Percentiles rank a stretch among this genome's conserved stretches.
Evolutionary conservation across 768 basidiomycete genomes (phyloP).

Genomic region (Lactarius trivialis): DNA sequence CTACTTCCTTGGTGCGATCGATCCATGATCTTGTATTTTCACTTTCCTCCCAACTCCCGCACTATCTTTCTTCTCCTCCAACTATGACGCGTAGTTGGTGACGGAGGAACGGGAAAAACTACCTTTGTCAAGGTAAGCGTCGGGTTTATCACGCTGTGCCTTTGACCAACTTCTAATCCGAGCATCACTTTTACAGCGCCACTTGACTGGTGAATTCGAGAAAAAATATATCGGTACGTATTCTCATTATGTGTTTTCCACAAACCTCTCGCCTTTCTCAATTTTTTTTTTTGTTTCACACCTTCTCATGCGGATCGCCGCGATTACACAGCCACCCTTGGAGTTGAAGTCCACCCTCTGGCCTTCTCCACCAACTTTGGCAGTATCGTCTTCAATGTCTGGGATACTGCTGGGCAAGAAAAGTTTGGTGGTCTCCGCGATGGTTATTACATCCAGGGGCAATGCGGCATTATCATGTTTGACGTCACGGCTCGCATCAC

Average conservation of each 20-base stretch:
- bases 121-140: conserved; percentile 89
- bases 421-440: conserved; percentile 99
- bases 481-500: conserved; percentile 99
- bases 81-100: conserved; percentile 58
- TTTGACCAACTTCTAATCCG: conserved; percentile 56
- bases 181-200: conserved; percentile 52
- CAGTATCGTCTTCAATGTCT: conserved; percentile 98
- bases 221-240: conserved; percentile 96
- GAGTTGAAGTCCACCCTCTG: conserved; percentile 98
- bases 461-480: conserved; percentile 99
- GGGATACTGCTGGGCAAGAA: conserved; percentile 99
- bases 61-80: conserved; percentile 21
- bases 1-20: conserved; percentile 44
- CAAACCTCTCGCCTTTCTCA: not conserved
- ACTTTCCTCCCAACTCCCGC: conserved; percentile 19
- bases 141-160: conserved; percentile 19
- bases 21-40: conserved; percentile 31
- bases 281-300: not conserved
- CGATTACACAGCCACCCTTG: conserved; percentile 75
- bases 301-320: conserved; percentile 19
- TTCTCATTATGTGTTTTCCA: conserved; percentile 1
- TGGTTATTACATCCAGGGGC: conserved; percentile 95
- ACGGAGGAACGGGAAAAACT: conserved; percentile 96
- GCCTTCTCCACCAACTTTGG: conserved; percentile 97
- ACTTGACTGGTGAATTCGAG: conserved; percentile 99